Evolutionary conservation across 2,329 filamentous ascomycete species (phyloP).

Genomic region (Coniella vitis): DNA sequence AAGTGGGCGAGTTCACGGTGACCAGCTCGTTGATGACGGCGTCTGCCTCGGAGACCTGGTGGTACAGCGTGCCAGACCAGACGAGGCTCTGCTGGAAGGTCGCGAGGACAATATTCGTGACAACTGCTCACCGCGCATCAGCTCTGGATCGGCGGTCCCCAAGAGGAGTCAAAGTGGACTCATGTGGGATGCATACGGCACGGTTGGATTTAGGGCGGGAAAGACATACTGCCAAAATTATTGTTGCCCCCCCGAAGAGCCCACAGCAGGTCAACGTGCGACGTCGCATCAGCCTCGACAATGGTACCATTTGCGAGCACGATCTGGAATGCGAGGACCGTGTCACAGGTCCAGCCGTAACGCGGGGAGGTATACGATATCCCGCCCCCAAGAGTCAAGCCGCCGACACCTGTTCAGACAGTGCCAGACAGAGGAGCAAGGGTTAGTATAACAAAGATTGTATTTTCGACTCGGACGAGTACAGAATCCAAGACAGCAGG

Average conservation of each 20-base stretch:
- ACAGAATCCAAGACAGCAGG: too few species aligned
- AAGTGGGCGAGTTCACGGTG: neutral
- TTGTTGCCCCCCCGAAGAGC: slow-evolving; percentile 21
- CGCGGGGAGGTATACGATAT: slow-evolving; percentile 23
- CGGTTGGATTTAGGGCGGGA: too few species aligned
- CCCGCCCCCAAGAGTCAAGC: slow-evolving; percentile 25
- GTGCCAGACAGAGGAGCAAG: too few species aligned
- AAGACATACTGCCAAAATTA: slow-evolving; percentile 28
- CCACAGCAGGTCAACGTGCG: slow-evolving; percentile 22
- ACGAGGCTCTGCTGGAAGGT: slow-evolving; percentile 17
- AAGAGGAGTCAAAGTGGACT: too few species aligned
- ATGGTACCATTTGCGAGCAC: slow-evolving; percentile 23
- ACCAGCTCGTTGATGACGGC: neutral
- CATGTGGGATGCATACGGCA: too few species aligned
- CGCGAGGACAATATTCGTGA: slow-evolving; percentile 21
- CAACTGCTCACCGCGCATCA: too few species aligned
- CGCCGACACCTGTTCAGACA: slow-evolving; percentile 25
- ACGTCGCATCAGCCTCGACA: slow-evolving; percentile 18
- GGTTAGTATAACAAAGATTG: too few species aligned
- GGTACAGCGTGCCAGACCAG: slow-evolving; percentile 23
- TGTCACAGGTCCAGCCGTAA: slow-evolving; percentile 5
- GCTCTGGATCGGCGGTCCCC: too few species aligned
- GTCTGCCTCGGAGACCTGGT: neutral
- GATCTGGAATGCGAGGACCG: slow-evolving; percentile 11
- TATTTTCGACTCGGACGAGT: too few species aligned